Evolutionary conservation across 257 asterid genomes (phyloP), one percentile per base, ranked within the genome.

Genomic region (Solanum lycopersicoides): DNA sequence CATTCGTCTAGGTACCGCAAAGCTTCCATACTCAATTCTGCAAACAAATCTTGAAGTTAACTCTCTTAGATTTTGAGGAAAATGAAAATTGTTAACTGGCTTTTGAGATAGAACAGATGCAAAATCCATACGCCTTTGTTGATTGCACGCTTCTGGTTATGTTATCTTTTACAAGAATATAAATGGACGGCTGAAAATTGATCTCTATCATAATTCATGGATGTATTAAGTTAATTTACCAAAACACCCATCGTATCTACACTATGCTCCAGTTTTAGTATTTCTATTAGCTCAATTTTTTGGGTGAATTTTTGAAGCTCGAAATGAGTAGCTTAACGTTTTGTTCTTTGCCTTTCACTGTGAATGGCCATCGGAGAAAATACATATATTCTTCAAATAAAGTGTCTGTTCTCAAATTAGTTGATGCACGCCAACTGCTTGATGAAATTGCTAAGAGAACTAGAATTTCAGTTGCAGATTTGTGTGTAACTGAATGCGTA

Each of bases 41-140:
- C 86, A 87, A 83, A 86, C n/a, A 59, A 91, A 77, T 41, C 11
- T 65, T 65, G 82, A 53, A 23, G 82, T 42, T 14, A 59, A 25
- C 86, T 34, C 71, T 39, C 32, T 66, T 35, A 4, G 87, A 63
- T 16, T 65, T 74, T 82, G 39, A 73, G 85, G 91, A 88, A 87
- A 83, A 87, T 42, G 66, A 92, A 87, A 7, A 91, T 87, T 23
- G 87, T 77, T 74, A 91, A 12, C 65, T 72, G 89, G 74, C 6
- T 66, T 90, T 85, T 84, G 83, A 83, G 89, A 89, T 69, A 71
- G 86, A 82, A 88, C 92, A 18, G 69, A 47, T 20, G 50, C 84
- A 28, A 80, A 93, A 90, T 89, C 92, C 95, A 89, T 86, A 89
- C 94, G 91, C 91, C 86, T 86, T 92, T 86, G 39, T 45, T 87